A percentile compares a stretch with the other conserved stretches of the same genome.
Conservation (phyloP, 345 rosid genomes). For the Gossypium mustelinum region DNA sequence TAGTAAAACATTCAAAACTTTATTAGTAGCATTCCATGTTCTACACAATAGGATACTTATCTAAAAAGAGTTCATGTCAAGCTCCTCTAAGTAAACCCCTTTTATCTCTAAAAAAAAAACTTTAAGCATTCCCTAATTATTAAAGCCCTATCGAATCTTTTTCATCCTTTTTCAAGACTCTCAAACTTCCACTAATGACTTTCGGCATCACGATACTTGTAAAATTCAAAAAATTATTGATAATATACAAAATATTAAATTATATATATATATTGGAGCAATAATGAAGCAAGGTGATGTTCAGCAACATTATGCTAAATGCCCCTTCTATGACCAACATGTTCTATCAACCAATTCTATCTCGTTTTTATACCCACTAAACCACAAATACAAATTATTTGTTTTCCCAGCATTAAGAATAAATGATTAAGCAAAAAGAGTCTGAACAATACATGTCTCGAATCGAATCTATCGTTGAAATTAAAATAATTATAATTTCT, state of each 20-base stretch:
- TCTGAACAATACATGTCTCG: neutral
- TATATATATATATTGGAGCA: neutral
- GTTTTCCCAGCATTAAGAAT: neutral
- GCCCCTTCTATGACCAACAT: neutral
- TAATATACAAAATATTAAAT: neutral
- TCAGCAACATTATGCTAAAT: neutral
- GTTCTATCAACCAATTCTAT: neutral
- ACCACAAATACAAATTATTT: neutral
- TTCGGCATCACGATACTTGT: neutral
- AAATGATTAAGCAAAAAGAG: neutral
- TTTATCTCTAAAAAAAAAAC: no score
- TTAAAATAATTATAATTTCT: neutral
- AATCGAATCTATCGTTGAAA: neutral
- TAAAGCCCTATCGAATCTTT: no score
- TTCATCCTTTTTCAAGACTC: no score
- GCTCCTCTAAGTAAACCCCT: no score
- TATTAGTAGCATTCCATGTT: no score
- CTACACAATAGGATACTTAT: no score
- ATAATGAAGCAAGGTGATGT: slow-evolving; percentile 7
- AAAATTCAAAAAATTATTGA: neutral
- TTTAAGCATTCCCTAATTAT: no score
- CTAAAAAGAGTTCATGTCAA: no score
- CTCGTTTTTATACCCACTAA: neutral
- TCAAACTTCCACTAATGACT: no score
- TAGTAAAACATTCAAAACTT: no score